Evolutionary conservation across 2,329 filamentous ascomycete species (phyloP).

Genomic region (Trichocomaceae sp.): DNA sequence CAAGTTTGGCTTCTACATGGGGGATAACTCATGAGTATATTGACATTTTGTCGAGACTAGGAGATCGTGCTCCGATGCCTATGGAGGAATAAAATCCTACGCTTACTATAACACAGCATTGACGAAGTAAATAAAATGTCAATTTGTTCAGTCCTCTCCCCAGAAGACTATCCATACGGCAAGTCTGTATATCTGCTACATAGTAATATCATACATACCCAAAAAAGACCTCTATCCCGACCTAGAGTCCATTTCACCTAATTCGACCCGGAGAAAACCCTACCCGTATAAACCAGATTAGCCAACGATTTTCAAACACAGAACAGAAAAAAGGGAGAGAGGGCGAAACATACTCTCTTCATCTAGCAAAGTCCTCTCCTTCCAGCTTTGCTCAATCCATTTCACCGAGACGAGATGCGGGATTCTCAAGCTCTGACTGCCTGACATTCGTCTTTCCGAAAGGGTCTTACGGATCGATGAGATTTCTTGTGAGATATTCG

Average conservation of each 20-base stretch:
- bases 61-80: background rate
- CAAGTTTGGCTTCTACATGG: conserved; percentile 27
- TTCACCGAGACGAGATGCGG: conserved; percentile 62
- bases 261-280: background rate
- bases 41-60: conserved; percentile 22
- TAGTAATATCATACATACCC: background rate
- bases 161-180: background rate
- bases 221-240: background rate
- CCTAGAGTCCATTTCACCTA: background rate
- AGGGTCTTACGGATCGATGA: conserved; percentile 27
- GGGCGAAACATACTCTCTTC: conserved; percentile 54
- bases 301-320: background rate
- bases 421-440: conserved; percentile 42
- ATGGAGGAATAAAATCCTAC: background rate
- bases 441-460: conserved; percentile 14
- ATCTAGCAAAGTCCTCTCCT: conserved; percentile 68
- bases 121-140: background rate
- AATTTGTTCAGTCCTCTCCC: background rate
- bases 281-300: background rate
- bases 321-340: background rate
- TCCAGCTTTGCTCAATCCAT: conserved; percentile 80
- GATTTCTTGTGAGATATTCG: conserved; percentile 27
- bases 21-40: conserved; percentile 29
- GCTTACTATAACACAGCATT: background rate
- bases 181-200: background rate